Percentiles rank a stretch among this genome's conserved stretches.
Evolutionary conservation across 768 basidiomycete species (phyloP).

Genomic region (Collybiopsis luxurians): DNA sequence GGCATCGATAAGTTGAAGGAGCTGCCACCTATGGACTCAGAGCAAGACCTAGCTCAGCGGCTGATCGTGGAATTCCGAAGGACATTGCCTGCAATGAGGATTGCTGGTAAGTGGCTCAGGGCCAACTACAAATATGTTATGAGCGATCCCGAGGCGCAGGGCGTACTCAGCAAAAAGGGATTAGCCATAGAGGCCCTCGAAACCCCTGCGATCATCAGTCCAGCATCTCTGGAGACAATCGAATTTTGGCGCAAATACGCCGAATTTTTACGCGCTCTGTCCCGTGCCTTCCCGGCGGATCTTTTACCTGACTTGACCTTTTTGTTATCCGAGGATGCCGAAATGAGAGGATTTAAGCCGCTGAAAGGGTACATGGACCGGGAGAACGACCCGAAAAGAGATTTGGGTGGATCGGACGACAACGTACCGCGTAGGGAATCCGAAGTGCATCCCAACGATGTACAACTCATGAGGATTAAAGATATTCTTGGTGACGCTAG

Average conservation of each 20-base stretch:
- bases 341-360: constrained; percentile 86
- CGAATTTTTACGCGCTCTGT: constrained; percentile 61
- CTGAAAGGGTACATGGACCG: constrained; percentile 57
- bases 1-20: constrained; percentile 62
- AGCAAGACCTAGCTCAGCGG: constrained; percentile 67
- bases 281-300: constrained; percentile 63
- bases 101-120: constrained; percentile 86
- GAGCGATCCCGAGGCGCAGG: constrained; percentile 38
- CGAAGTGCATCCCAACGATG: constrained; percentile 84
- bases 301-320: constrained; percentile 55
- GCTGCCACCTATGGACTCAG: constrained; percentile 50
- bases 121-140: constrained; percentile 69
- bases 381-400: constrained; percentile 3
- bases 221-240: constrained; percentile 36
- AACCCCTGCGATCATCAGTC: constrained; percentile 25
- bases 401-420: constrained; percentile 21
- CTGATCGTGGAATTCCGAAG: constrained; percentile 88
- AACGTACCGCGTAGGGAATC: constrained; percentile 13
- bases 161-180: constrained; percentile 22
- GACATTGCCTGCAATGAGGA: constrained; percentile 81
- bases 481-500: constrained; percentile 78
- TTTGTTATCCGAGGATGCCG: constrained; percentile 86
- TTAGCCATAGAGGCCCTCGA: constrained; percentile 25
- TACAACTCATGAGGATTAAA: constrained; percentile 90
- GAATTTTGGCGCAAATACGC: constrained; percentile 75